Conservation (phyloP, 2,329 filamentous ascomycete species). For the Penicillium verrucosum region DNA sequence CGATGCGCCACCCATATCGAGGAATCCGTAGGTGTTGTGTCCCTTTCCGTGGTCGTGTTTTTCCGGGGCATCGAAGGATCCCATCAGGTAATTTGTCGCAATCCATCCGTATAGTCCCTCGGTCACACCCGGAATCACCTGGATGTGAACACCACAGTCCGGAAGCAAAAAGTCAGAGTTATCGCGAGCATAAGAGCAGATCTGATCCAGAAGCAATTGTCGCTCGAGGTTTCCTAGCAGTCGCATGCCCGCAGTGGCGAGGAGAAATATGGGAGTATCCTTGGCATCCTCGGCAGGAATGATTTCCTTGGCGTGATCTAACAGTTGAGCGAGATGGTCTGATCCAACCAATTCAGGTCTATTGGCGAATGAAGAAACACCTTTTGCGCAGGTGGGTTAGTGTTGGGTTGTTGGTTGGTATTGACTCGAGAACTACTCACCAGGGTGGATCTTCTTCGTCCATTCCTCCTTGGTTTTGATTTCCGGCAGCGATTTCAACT, state of each 20-base stretch:
- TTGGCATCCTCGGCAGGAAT: conserved; percentile 73
- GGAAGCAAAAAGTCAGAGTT: conserved; percentile 80
- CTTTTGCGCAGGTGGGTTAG: conserved; percentile 33
- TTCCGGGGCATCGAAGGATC: conserved; percentile 76
- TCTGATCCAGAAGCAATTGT: conserved; percentile 66
- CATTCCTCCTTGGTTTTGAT: conserved; percentile 80
- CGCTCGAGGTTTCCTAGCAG: conserved; percentile 73
- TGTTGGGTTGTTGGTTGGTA: neutral
- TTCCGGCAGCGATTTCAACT: conserved; percentile 69
- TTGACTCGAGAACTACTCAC: conserved; percentile 41
- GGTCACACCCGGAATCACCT: conserved; percentile 92
- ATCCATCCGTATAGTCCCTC: conserved; percentile 98
- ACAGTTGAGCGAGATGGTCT: conserved; percentile 74
- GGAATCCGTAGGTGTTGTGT: conserved; percentile 93
- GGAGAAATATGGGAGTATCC: conserved; percentile 88
- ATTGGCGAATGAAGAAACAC: conserved; percentile 82
- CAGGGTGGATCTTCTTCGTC: conserved; percentile 92
- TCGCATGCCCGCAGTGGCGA: conserved; percentile 94
- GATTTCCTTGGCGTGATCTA: conserved; percentile 75
- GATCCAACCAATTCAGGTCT: conserved; percentile 72
- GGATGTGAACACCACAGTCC: conserved; percentile 85
- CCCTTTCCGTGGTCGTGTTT: conserved; percentile 76
- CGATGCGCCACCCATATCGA: conserved; percentile 97
- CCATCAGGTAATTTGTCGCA: conserved; percentile 90
- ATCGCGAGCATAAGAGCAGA: conserved; percentile 76